These are phyloP conservation scores for Epichloe coenophiala DNA, from an alignment of 2,329 filamentous ascomycete species.

Conservation along the genomic window DNA sequence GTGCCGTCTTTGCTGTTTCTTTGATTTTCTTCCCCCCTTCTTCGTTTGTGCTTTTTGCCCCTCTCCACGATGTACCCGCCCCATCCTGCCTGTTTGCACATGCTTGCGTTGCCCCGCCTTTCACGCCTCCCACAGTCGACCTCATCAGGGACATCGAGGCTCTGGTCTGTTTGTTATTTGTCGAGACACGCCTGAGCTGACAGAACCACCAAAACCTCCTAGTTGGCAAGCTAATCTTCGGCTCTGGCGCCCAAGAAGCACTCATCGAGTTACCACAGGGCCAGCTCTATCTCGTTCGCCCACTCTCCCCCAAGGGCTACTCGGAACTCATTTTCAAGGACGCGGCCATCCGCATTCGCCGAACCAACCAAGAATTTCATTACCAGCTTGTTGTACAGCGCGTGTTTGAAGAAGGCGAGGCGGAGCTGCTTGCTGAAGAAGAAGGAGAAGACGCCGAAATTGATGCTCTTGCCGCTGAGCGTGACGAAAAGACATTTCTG, in stretches of 20 bases:
- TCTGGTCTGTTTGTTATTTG: neutral
- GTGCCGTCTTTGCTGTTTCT: neutral
- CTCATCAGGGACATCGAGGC: neutral
- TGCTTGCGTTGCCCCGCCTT: neutral
- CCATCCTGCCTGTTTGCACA: neutral
- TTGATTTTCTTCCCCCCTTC: neutral
- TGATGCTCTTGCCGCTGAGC: slow-evolving; percentile 62
- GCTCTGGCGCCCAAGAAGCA: slow-evolving; percentile 73
- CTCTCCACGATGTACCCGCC: slow-evolving; percentile 5
- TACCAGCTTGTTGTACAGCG: slow-evolving; percentile 95
- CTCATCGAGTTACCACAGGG: slow-evolving; percentile 91
- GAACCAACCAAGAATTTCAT: slow-evolving; percentile 88
- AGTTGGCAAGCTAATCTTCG: slow-evolving; percentile 92
- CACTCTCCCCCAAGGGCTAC: slow-evolving; percentile 85
- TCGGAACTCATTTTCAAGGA: slow-evolving; percentile 99
- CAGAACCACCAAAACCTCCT: neutral
- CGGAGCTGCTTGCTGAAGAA: slow-evolving; percentile 79
- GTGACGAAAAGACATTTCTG: slow-evolving; percentile 94
- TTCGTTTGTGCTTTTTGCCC: neutral
- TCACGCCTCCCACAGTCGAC: neutral
- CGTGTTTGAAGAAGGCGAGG: slow-evolving; percentile 95
- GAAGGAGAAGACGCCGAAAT: slow-evolving; percentile 69
- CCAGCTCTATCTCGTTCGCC: slow-evolving; percentile 92
- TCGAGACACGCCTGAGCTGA: neutral
- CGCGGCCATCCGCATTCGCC: slow-evolving; percentile 79